Evolutionary conservation across 352 stramenopile species (phyloP).

Genomic region (Pythium scleroteichum): DNA sequence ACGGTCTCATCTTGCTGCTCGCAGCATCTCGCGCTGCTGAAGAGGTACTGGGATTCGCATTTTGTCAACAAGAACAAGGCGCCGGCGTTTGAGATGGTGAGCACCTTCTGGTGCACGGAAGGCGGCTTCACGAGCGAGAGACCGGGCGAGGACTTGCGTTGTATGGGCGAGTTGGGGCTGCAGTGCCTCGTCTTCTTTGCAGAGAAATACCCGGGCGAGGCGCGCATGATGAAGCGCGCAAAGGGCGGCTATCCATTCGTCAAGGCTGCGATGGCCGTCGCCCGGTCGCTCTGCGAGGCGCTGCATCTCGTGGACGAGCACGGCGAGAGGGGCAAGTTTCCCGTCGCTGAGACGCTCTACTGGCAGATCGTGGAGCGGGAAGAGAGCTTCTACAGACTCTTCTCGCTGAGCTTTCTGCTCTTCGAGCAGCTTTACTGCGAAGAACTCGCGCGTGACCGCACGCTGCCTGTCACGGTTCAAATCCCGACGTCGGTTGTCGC

Average conservation of each 20-base stretch:
- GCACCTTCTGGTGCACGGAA: slow-evolving; percentile 43
- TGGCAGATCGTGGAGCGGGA: slow-evolving; percentile 64
- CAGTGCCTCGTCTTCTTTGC: slow-evolving; percentile 71
- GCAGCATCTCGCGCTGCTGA: slow-evolving; percentile 58
- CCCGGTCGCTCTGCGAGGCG: slow-evolving; percentile 47
- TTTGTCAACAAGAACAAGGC: slow-evolving; percentile 36
- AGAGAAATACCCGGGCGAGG: slow-evolving; percentile 55
- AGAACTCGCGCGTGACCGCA: slow-evolving; percentile 38
- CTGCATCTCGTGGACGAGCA: slow-evolving; percentile 51
- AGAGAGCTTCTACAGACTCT: slow-evolving; percentile 55
- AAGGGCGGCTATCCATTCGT: slow-evolving; percentile 65
- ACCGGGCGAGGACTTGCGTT: slow-evolving; percentile 54
- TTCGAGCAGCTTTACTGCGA: slow-evolving; percentile 76
- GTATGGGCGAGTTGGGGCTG: slow-evolving; percentile 59
- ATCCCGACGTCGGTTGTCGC: slow-evolving; percentile 37
- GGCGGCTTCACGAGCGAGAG: slow-evolving; percentile 54
- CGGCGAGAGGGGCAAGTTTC: slow-evolving; percentile 43
- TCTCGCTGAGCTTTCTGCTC: slow-evolving; percentile 57
- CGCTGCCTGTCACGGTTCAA: slow-evolving; percentile 27
- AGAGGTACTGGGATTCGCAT: slow-evolving; percentile 59
- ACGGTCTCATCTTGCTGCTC: background rate
- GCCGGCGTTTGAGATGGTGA: slow-evolving; percentile 43
- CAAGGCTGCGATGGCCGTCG: slow-evolving; percentile 53
- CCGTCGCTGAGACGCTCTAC: slow-evolving; percentile 51
- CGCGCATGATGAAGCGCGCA: slow-evolving; percentile 61